Conservation (phyloP, 179 eudicot genomes). For the Beta macrorhiza region DNA sequence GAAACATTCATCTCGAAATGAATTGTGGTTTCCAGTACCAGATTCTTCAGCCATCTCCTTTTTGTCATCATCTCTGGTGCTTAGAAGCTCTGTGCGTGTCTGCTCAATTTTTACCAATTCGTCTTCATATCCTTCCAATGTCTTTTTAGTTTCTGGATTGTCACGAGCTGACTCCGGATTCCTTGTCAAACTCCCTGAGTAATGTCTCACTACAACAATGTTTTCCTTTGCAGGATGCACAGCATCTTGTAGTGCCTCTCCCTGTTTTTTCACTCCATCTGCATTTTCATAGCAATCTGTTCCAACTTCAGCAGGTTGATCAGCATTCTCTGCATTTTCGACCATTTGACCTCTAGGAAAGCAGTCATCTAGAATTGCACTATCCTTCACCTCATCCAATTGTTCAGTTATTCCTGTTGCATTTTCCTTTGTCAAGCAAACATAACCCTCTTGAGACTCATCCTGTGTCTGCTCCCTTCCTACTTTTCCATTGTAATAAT, state of each 20-base stretch:
- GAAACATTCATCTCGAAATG: conserved; percentile 7
- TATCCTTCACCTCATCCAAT: not conserved
- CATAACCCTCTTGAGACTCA: not conserved
- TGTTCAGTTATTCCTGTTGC: not conserved
- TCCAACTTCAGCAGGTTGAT: conserved; percentile 10
- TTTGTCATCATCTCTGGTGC: not conserved
- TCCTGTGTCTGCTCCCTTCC: not conserved
- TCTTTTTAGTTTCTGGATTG: conserved; percentile 1
- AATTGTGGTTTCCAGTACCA: not conserved
- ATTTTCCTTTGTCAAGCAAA: not conserved
- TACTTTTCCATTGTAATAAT: not conserved
- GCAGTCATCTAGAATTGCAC: not conserved
- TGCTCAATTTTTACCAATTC: conserved; percentile 7
- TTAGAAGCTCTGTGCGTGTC: not conserved
- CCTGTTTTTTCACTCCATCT: not conserved
- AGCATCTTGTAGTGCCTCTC: not conserved
- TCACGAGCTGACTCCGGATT: too few species aligned
- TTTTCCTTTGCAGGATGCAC: not conserved
- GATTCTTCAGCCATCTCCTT: conserved; percentile 3
- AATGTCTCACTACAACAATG: not conserved
- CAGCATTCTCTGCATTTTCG: not conserved
- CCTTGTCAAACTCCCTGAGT: not conserved
- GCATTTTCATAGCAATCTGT: not conserved
- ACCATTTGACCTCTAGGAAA: not conserved
- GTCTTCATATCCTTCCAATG: not conserved